These are phyloP conservation scores for Cucumis hystrix DNA, from an alignment of 306 rosid genomes.

Conservation along the genomic window DNA sequence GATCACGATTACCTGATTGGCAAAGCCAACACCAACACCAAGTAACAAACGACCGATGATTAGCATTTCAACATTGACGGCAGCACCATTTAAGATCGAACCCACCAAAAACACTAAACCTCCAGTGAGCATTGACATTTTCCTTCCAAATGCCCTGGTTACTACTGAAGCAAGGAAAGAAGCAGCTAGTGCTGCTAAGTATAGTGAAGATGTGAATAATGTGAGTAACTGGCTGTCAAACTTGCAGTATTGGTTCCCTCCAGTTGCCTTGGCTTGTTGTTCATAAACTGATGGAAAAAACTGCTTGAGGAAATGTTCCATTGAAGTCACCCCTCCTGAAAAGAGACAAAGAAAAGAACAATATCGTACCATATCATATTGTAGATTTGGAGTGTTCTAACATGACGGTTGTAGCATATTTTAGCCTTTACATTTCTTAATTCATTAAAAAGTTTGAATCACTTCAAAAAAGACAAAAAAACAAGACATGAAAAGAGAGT, in stretches of 20 bases:
- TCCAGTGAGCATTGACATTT: conserved; percentile 19
- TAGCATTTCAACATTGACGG: conserved; percentile 9
- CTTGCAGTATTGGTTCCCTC: conserved; percentile 15
- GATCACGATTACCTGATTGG: conserved; percentile 19
- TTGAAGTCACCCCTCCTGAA: conserved; percentile 34
- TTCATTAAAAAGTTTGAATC: not conserved
- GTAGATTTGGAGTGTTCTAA: not conserved
- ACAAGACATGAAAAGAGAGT: not conserved
- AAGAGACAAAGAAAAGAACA: not conserved
- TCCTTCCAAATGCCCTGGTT: conserved; percentile 24
- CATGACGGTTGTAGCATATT: not conserved
- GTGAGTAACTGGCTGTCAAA: conserved; percentile 12
- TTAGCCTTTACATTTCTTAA: not conserved
- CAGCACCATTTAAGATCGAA: conserved; percentile 11
- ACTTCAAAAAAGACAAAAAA: not conserved
- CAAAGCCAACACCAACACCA: conserved; percentile 28
- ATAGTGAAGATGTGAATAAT: conserved; percentile 30
- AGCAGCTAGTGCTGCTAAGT: conserved; percentile 26
- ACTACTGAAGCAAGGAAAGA: conserved; percentile 26
- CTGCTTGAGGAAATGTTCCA: conserved; percentile 15
- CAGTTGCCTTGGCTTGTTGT: not conserved
- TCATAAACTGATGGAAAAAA: conserved; percentile 14
- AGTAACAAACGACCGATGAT: conserved; percentile 24
- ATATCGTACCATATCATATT: not conserved
- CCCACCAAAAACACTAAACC: conserved; percentile 20